A percentile compares a stretch with the other conserved stretches of the same genome.
Evolutionary conservation across 23 red algal species (phyloP).

Genomic region (Gracilaria domingensis): DNA sequence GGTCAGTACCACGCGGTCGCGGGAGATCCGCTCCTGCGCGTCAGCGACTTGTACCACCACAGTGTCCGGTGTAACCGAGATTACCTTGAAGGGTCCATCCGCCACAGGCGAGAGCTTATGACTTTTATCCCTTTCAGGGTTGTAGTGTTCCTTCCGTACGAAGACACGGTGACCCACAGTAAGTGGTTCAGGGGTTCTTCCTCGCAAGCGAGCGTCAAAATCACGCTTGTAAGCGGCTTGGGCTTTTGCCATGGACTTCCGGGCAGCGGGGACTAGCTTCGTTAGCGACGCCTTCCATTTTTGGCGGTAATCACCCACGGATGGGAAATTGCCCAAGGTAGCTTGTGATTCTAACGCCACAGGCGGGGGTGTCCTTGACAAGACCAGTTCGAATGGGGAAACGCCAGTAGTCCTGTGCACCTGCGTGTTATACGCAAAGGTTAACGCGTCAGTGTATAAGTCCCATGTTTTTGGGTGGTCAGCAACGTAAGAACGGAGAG

Average conservation of each 20-base stretch:
- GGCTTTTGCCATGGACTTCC: neutral
- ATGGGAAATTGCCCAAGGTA: neutral
- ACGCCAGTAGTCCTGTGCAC: neutral
- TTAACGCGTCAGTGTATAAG: slow-evolving; percentile 8
- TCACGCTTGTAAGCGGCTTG: slow-evolving; percentile 18
- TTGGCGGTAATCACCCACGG: neutral
- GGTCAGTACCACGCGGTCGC: neutral
- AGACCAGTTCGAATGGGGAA: slow-evolving; percentile 3
- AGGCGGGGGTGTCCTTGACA: neutral
- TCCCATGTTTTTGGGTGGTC: slow-evolving; percentile 25
- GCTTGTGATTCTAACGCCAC: neutral
- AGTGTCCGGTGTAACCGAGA: neutral
- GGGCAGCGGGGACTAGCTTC: neutral
- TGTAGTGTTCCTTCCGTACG: neutral
- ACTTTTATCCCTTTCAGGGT: no score
- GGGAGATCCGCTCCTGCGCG: neutral
- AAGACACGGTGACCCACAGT: neutral
- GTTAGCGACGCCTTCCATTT: slow-evolving; percentile 2
- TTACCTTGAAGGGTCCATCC: neutral
- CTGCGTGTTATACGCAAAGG: slow-evolving; percentile 15
- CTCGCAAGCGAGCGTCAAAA: slow-evolving; percentile 12
- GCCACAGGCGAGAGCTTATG: no score
- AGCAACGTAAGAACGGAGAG: slow-evolving; percentile 11
- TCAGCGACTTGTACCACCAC: neutral
- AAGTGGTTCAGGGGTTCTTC: neutral